Evolutionary conservation across 768 basidiomycete species (phyloP).

Genomic region (Calocera cornea): DNA sequence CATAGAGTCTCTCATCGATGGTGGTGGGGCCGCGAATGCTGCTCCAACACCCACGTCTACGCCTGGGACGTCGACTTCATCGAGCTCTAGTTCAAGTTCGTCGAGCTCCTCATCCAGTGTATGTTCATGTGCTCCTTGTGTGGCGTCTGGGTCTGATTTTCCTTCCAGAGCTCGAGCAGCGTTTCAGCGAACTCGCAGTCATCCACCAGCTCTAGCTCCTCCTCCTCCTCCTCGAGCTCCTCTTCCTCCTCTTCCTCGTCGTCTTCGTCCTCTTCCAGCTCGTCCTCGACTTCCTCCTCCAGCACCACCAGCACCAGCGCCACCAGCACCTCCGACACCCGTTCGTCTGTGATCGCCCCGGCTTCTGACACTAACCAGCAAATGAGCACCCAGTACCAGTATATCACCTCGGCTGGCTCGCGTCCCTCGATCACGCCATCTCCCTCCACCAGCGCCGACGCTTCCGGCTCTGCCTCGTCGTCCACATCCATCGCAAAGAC

Average conservation of each 20-base stretch:
- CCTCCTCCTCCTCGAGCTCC: constrained; percentile 18
- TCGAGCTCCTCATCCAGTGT: not conserved
- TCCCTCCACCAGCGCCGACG: constrained; percentile 18
- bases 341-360: constrained; percentile 12
- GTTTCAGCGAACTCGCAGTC: constrained; percentile 14
- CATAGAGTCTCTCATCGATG: not conserved
- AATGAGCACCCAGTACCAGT: not conserved
- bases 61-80: not conserved
- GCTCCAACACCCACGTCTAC: constrained; percentile 6
- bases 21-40: constrained; percentile 13
- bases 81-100: not conserved
- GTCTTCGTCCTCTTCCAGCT: constrained; percentile 13
- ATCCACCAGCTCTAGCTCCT: constrained; percentile 13
- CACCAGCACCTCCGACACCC: constrained; percentile 16
- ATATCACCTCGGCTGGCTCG: not conserved
- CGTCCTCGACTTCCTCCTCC: constrained; percentile 19
- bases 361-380: constrained; percentile 8
- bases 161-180: not conserved
- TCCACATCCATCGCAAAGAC: constrained; percentile 32
- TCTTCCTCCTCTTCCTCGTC: constrained; percentile 14
- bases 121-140: constrained; percentile 5
- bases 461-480: constrained; percentile 13
- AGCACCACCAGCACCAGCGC: constrained; percentile 9
- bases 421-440: constrained; percentile 15
- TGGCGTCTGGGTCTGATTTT: not conserved